These are phyloP conservation scores for Xylariales sp. DNA, from an alignment of 2,329 filamentous ascomycete species.

Conservation along the genomic window DNA sequence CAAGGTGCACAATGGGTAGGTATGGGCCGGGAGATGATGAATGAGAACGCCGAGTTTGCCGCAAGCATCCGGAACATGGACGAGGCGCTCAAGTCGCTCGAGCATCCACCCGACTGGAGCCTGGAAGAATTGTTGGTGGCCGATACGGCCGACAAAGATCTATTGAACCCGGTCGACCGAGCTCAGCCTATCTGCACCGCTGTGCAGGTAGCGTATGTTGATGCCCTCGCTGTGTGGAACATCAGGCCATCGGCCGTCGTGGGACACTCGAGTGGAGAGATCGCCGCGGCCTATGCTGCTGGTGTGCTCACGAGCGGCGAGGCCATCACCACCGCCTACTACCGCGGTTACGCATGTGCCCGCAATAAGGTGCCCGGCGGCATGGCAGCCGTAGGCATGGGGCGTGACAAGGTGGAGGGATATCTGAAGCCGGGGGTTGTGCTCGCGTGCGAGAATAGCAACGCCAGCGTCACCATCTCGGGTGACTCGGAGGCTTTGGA, in stretches of 20 bases:
- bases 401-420: conserved; percentile 21
- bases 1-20: background rate
- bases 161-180: background rate
- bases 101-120: background rate
- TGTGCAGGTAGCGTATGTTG: conserved; percentile 4
- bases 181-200: background rate
- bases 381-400: conserved; percentile 37
- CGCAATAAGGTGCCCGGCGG: conserved; percentile 15
- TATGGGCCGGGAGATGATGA: background rate
- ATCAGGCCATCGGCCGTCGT: background rate
- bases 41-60: background rate
- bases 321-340: background rate
- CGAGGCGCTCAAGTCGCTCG: background rate
- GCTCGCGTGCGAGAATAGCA: conserved; percentile 28
- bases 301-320: background rate
- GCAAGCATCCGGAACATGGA: background rate
- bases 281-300: conserved; percentile 4
- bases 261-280: conserved; percentile 7
- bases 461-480: conserved; percentile 25
- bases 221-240: background rate
- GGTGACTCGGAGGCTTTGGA: conserved; percentile 19
- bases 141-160: background rate
- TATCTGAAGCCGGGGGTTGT: conserved; percentile 22
- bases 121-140: background rate
- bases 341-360: background rate